A percentile compares a stretch with the other conserved stretches of the same genome.
These are phyloP conservation scores for Aspergillus aculeatinus DNA, from an alignment of 2,329 filamentous ascomycete genomes.

Conservation along the genomic window DNA sequence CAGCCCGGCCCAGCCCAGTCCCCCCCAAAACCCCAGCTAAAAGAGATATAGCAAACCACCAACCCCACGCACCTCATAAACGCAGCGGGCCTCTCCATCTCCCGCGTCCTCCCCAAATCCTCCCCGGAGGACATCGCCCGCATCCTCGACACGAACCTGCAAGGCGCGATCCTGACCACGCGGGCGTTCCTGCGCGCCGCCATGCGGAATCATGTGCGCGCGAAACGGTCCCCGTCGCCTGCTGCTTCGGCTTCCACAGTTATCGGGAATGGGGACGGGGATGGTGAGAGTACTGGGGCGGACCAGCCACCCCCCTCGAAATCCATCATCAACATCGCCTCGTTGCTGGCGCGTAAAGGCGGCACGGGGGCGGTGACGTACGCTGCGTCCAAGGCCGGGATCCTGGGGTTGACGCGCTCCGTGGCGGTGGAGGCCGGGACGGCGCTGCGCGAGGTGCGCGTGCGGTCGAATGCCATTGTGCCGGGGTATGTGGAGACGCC, in stretches of 20 bases:
- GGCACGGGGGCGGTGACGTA: conserved; percentile 71
- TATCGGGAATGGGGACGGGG: no score
- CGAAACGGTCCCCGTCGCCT: no score
- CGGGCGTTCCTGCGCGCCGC: conserved; percentile 38
- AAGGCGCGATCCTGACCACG: conserved; percentile 43
- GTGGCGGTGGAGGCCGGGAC: conserved; percentile 35
- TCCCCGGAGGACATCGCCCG: conserved; percentile 51
- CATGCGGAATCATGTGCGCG: conserved; percentile 29
- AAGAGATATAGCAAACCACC: conserved; percentile 8
- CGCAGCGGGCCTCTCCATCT: conserved; percentile 71
- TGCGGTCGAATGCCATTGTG: conserved; percentile 77
- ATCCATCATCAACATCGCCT: conserved; percentile 80
- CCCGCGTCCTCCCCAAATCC: conserved; percentile 61
- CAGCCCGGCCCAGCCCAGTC: neutral
- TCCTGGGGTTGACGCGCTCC: conserved; percentile 59
- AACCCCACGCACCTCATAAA: conserved; percentile 67
- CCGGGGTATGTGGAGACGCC: conserved; percentile 80
- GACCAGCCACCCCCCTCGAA: conserved; percentile 55
- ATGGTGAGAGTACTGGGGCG: conserved; percentile 1
- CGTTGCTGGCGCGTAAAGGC: conserved; percentile 68
- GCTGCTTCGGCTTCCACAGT: no score
- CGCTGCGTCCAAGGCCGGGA: conserved; percentile 75
- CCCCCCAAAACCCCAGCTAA: conserved; percentile 18
- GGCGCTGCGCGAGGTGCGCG: conserved; percentile 60
- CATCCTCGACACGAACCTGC: conserved; percentile 69